phyloP scores from a whole-genome alignment of 257 asterid genomes.

The Voacanga thouarsii region DNA sequence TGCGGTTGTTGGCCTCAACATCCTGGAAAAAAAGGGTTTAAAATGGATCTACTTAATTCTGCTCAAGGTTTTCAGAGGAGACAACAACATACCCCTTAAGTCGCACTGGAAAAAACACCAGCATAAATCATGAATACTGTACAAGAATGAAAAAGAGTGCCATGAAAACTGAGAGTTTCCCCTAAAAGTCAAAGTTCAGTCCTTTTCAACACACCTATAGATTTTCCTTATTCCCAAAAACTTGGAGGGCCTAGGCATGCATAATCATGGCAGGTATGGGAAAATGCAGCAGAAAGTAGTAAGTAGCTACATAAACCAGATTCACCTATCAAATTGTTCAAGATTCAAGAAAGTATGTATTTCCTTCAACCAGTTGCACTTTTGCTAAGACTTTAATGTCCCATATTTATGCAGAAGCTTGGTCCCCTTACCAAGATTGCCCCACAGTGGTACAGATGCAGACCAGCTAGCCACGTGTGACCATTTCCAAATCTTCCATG shows the following conservation, averaged over 20 bases:
- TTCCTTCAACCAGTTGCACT: background rate
- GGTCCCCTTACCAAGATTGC: background rate
- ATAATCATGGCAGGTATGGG: background rate
- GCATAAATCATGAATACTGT: background rate
- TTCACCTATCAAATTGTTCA: background rate
- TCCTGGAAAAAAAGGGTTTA: slow-evolving; percentile 48
- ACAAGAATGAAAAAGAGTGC: background rate
- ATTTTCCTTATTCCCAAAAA: background rate
- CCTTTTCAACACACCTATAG: background rate
- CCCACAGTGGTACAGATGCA: background rate
- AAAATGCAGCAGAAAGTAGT: background rate
- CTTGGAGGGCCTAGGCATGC: no score
- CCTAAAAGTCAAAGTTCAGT: background rate
- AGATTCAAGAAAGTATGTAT: background rate
- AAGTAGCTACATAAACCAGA: background rate
- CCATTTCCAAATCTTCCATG: background rate
- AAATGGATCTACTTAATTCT: background rate
- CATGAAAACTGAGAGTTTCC: background rate
- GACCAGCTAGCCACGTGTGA: background rate
- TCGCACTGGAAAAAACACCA: background rate
- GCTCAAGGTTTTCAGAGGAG: background rate
- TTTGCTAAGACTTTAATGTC: background rate
- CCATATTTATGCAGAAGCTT: background rate
- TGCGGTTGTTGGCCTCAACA: slow-evolving; percentile 79
- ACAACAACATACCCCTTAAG: background rate